Base-by-base conservation (phyloP, 2,329 filamentous ascomycete genomes). In the Aspergillus persii region DNA sequence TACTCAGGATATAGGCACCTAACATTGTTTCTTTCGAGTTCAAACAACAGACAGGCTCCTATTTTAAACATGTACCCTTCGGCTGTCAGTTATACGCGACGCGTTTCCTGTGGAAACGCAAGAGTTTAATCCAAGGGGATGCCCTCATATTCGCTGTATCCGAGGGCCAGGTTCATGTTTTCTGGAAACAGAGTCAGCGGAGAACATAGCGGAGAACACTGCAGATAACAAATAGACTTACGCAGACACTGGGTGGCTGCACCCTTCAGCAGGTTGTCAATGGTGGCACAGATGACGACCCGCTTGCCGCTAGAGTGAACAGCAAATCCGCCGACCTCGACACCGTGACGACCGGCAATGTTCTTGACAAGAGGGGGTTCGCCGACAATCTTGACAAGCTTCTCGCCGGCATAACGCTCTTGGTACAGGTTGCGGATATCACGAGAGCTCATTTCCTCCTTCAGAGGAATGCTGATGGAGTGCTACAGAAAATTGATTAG, bases 371-470 rank as follows among this genome's bases (percentile, higher is more conserved):
- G 80, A 3, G 94, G 95, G 0, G 90, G 85, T 76, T 98, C 94
- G 56, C 94, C 94, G 4, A 91, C 85, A 23, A 98, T 86, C 83
- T 95, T 96, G 73, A 99, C 89, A 15, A 99, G 87, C 79, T 92
- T 94, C 84, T 98, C 95, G 53, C 93, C 93, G 5, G 94, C 94
- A 71, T 96, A 99, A 27, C 94, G 86, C 69, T 98, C 94, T 78
- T 98, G 94, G 82, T 96, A 99, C 59, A 98, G 81, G 71, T 96
- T 91, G 62, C 95, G 87, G 67, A 99, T 92, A 73, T 98, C 93
- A 54, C 95, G 89, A 47, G 91, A 93, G 2, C 87, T 91, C 90
- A 98, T 96, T 61, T 86, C 84, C 77, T 94, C 84, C 71, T 89
- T 89, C 8, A 99, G 83, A 11, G 94, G 94, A 53, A 98, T 91